These are phyloP conservation scores for Lolium rigidum DNA, from an alignment of 176 grass and related monocot genomes.

Conservation along the genomic window DNA sequence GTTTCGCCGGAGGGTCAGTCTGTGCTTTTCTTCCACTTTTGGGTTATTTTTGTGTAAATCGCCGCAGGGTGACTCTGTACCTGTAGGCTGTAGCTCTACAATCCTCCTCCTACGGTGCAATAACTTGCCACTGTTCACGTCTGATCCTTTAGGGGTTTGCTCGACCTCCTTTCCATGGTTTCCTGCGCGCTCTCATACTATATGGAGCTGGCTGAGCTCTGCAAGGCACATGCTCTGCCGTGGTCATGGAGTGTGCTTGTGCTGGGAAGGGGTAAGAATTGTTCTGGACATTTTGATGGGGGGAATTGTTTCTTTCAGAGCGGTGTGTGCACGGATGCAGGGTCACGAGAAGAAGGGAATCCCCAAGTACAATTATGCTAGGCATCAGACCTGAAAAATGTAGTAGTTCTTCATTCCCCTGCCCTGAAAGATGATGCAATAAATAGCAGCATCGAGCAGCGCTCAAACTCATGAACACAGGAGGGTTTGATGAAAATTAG, in stretches of 20 bases:
- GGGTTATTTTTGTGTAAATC: too few species aligned
- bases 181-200: conserved; percentile 27
- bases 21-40: too few species aligned
- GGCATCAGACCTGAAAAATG: background rate
- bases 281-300: too few species aligned
- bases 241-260: background rate
- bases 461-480: background rate
- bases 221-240: conserved; percentile 15
- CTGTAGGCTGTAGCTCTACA: conserved; percentile 34
- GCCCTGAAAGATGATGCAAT: background rate
- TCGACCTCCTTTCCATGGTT: conserved; percentile 17
- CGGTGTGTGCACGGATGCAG: background rate
- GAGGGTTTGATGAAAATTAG: background rate
- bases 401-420: background rate
- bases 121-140: background rate
- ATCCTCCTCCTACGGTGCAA: background rate
- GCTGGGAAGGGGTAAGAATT: background rate
- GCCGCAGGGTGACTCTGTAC: background rate
- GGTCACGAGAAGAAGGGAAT: background rate
- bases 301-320: background rate
- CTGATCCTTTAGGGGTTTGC: conserved; percentile 19
- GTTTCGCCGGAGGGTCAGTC: too few species aligned
- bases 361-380: background rate
- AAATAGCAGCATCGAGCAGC: background rate
- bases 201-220: background rate